A percentile compares a stretch with the other conserved stretches of the same genome.
Evolutionary conservation across 345 rosid genomes (phyloP).

Genomic region (Lumnitzera littorea): DNA sequence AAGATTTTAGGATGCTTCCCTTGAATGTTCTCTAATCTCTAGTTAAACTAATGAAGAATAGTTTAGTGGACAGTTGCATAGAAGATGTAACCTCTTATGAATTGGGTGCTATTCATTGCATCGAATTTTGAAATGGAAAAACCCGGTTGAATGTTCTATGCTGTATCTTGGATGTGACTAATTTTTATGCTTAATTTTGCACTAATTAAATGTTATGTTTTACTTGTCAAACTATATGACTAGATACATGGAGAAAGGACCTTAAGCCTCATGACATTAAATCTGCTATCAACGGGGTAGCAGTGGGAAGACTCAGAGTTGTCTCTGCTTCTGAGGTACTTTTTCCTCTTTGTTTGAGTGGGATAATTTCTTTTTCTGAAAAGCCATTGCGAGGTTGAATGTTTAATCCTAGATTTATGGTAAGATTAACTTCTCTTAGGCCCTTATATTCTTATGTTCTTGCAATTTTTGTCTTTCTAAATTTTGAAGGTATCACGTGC

Average conservation of each 20-base stretch:
- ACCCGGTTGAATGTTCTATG: too few species aligned
- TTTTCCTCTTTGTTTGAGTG: conserved; percentile 1
- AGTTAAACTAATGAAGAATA: too few species aligned
- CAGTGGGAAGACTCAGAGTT: conserved; percentile 63
- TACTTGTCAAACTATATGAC: conserved; percentile 3
- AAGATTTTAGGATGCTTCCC: too few species aligned
- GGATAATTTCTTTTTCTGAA: not conserved
- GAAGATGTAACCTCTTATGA: too few species aligned
- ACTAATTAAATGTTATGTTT: too few species aligned
- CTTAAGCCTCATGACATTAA: conserved; percentile 49
- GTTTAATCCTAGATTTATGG: not conserved
- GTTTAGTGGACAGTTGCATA: too few species aligned
- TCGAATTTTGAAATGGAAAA: too few species aligned
- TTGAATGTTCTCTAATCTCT: too few species aligned
- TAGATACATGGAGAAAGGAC: conserved; percentile 94
- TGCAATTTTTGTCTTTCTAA: not conserved
- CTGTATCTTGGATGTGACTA: too few species aligned
- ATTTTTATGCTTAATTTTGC: too few species aligned
- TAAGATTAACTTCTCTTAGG: not conserved
- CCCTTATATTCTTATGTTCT: not conserved
- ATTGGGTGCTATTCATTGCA: too few species aligned
- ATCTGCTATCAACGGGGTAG: conserved; percentile 50
- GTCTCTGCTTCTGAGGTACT: conserved; percentile 67
- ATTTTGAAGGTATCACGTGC: conserved; percentile 59
- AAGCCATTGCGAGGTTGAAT: not conserved